These are phyloP conservation scores for Tricharina praecox DNA, from an alignment of 495 filamentous ascomycete species.

Conservation along the genomic window DNA sequence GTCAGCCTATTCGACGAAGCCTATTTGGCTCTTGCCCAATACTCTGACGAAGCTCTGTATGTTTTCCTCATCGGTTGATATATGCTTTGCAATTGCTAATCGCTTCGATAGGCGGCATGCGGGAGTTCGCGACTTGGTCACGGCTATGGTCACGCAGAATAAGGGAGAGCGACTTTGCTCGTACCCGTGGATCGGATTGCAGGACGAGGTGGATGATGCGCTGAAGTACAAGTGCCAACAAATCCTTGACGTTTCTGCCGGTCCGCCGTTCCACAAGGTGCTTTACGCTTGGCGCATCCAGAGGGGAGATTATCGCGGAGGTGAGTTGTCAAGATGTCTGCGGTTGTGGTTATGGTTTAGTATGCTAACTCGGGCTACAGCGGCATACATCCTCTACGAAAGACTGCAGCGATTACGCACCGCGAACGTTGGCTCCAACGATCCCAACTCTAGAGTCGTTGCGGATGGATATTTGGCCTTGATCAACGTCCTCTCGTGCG, in stretches of 20 bases:
- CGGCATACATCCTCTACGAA: slow-evolving; percentile 57
- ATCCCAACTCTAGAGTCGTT: slow-evolving; percentile 39
- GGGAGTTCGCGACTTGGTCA: slow-evolving; percentile 47
- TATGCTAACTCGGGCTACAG: slow-evolving; percentile 22
- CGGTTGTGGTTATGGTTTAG: neutral
- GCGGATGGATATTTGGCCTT: slow-evolving; percentile 59
- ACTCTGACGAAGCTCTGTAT: slow-evolving; percentile 51
- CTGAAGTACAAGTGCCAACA: slow-evolving; percentile 46
- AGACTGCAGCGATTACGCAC: slow-evolving; percentile 45
- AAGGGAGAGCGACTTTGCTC: slow-evolving; percentile 51
- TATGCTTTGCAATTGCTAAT: neutral
- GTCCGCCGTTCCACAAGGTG: slow-evolving; percentile 57
- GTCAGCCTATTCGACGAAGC: slow-evolving; percentile 66
- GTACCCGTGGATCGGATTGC: slow-evolving; percentile 61
- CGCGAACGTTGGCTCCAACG: slow-evolving; percentile 33
- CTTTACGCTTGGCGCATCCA: slow-evolving; percentile 78
- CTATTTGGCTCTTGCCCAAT: slow-evolving; percentile 56
- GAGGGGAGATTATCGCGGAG: slow-evolving; percentile 66
- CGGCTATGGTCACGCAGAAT: slow-evolving; percentile 49
- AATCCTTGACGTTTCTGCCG: slow-evolving; percentile 39
- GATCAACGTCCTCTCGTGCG: slow-evolving; percentile 75
- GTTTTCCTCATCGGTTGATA: neutral
- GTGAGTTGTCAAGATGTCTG: slow-evolving; percentile 1
- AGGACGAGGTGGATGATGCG: slow-evolving; percentile 58
- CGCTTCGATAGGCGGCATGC: slow-evolving; percentile 28